Evolutionary conservation across 768 basidiomycete genomes (phyloP), one percentile per base, ranked within the genome.

Genomic region (Mycena olivaceomarginata): DNA sequence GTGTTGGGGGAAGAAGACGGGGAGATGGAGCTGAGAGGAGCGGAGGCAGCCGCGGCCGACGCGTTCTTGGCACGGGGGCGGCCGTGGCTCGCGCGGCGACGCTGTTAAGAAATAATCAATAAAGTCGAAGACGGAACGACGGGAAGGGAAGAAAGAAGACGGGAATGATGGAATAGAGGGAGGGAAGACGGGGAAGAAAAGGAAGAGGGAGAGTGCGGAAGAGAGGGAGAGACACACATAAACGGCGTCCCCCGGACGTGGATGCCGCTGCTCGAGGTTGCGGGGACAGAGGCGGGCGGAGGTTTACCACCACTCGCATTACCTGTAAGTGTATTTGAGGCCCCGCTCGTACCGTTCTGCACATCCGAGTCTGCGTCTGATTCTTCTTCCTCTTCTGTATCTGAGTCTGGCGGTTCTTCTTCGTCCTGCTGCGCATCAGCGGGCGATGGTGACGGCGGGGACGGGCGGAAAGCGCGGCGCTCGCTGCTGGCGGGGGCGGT

Each of bases 231-330:
- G 31, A 37, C 59, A 37, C 59, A 31, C 59, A 11, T 60, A 60
- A 15, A 16, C 59, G 3, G 59, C 59, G 12, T 60, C 31, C 31
- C 6, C 31, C 12, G 37, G 59, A 60, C 59, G 59, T 60, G 31
- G 31, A 60, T 60, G 59, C 59, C 37, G 59, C 59, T 60, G 59
- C 59, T 60, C 59, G 59, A 60, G 31, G 31, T 60, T 60, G 59
- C 59, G 18, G 13, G 59, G 59, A 37, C 59, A 13, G 59, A 60
- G 59, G 59, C 59, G 59, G 59, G 59, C 31, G 59, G 59, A 60
- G 59, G 15, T 60, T 1, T 60, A 60, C 31, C 59, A 13, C 31
- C 59, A 60, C 59, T 60, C 59, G 59, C 59, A 60, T 37, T 60
- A 60, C 59, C 37, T 37, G 25, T 60, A 60, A 60, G 59, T 25